Conservation (phyloP, 2,329 filamentous ascomycete genomes). For the Byssochlamys sp. region DNA sequence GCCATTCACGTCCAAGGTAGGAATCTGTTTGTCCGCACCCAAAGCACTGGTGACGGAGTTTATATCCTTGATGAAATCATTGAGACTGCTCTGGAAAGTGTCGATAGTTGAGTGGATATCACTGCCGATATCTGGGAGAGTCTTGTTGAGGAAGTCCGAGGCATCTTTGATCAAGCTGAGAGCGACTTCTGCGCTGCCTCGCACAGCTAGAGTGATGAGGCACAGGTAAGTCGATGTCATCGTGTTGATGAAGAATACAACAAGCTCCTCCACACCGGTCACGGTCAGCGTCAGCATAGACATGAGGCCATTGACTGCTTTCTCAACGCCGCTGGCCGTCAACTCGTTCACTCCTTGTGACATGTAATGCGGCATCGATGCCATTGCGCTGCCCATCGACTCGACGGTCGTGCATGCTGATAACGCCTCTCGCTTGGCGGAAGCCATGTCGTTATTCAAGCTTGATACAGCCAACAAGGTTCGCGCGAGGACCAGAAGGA, state of each 20-base stretch:
- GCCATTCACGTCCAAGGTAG: slow-evolving; percentile 55
- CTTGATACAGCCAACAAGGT: slow-evolving; percentile 65
- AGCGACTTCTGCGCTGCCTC: slow-evolving; percentile 65
- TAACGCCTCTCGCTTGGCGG: slow-evolving; percentile 71
- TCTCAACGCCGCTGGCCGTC: slow-evolving; percentile 68
- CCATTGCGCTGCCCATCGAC: slow-evolving; percentile 86
- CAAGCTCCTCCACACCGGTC: slow-evolving; percentile 73
- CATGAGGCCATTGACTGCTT: slow-evolving; percentile 70
- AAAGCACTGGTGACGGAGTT: slow-evolving; percentile 46
- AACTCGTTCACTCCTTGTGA: slow-evolving; percentile 79
- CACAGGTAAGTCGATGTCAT: slow-evolving; percentile 84
- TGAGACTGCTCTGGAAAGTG: slow-evolving; percentile 47
- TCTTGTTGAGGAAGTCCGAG: slow-evolving; percentile 50
- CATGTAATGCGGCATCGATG: slow-evolving; percentile 95
- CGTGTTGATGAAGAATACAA: slow-evolving; percentile 87
- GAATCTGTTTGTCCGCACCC: slow-evolving; percentile 35
- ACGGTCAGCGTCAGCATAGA: slow-evolving; percentile 67
- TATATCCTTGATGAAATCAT: slow-evolving; percentile 45
- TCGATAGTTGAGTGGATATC: slow-evolving; percentile 35
- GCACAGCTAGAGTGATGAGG: slow-evolving; percentile 72
- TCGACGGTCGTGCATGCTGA: slow-evolving; percentile 87
- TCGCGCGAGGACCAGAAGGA: slow-evolving; percentile 74
- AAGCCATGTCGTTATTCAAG: slow-evolving; percentile 63
- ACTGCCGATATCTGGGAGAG: slow-evolving; percentile 36
- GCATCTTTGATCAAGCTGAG: slow-evolving; percentile 53